Evolutionary conservation across 164 flowering plant species (phyloP).

Genomic region (Aristolochia californica): DNA sequence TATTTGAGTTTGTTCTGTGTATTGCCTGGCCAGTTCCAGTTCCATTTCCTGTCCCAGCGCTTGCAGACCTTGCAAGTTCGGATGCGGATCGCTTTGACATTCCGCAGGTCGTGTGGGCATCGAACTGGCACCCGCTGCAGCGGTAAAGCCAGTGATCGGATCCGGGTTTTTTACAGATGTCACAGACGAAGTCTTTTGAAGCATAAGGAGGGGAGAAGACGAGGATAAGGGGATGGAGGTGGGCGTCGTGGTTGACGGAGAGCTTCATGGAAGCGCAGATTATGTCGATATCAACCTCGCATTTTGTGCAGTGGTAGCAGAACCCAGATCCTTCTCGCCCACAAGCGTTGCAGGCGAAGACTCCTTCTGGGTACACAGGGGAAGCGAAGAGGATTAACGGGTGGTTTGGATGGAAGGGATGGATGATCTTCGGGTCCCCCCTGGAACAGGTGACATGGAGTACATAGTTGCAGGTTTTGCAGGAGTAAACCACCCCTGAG

Average conservation of each 20-base stretch:
- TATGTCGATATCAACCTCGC: slow-evolving; percentile 26
- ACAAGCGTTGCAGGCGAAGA: slow-evolving; percentile 34
- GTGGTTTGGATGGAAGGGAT: slow-evolving; percentile 23
- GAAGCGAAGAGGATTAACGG: slow-evolving; percentile 18
- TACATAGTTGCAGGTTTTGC: slow-evolving; percentile 18
- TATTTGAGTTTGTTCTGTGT: no score
- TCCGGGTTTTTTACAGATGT: slow-evolving; percentile 17
- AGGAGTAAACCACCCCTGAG: slow-evolving; percentile 11
- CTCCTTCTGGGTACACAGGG: slow-evolving; percentile 28
- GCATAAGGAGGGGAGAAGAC: slow-evolving; percentile 24
- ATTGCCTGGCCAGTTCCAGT: no score
- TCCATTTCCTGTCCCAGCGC: no score
- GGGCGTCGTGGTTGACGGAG: slow-evolving; percentile 16
- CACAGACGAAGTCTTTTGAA: slow-evolving; percentile 22
- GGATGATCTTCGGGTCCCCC: slow-evolving; percentile 12
- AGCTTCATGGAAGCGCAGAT: slow-evolving; percentile 25
- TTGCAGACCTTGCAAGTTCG: no score
- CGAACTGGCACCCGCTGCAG: slow-evolving; percentile 26
- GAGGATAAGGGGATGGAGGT: slow-evolving; percentile 23
- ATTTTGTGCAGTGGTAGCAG: slow-evolving; percentile 29
- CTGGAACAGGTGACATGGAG: slow-evolving; percentile 19
- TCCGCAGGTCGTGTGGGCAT: slow-evolving; percentile 29
- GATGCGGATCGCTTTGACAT: no score
- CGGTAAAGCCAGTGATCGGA: slow-evolving; percentile 28
- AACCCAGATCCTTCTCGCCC: slow-evolving; percentile 25